Percentiles rank a stretch among this genome's conserved stretches.
These are phyloP conservation scores for Hyaloperonospora brassicae DNA, from an alignment of 352 stramenopile species.

Conservation along the genomic window DNA sequence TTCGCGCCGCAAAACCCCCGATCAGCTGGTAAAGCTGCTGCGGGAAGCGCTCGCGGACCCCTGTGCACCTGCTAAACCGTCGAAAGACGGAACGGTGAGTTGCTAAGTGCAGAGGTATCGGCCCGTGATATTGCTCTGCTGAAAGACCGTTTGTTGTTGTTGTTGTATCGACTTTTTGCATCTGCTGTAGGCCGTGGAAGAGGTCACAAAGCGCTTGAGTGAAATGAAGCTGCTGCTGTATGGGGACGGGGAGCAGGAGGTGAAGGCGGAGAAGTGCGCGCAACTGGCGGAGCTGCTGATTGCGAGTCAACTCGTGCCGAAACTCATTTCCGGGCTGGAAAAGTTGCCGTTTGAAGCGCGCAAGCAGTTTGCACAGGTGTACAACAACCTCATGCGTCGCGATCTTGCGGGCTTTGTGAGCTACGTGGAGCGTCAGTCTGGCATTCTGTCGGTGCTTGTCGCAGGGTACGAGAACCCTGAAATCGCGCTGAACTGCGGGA, in stretches of 20 bases:
- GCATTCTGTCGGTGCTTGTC: constrained; percentile 73
- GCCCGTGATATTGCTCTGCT: background rate
- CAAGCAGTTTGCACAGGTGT: constrained; percentile 83
- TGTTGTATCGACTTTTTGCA: background rate
- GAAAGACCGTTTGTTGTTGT: background rate
- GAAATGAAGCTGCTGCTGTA: constrained; percentile 31
- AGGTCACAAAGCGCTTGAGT: constrained; percentile 74
- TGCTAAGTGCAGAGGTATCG: too few species aligned
- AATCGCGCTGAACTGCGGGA: constrained; percentile 84
- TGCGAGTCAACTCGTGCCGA: constrained; percentile 52
- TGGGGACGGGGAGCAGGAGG: constrained; percentile 58
- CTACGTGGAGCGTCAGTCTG: constrained; percentile 66
- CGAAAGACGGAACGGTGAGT: constrained; percentile 52
- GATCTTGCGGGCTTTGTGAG: constrained; percentile 74
- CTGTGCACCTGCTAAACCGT: constrained; percentile 35
- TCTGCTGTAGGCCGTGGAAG: constrained; percentile 36
- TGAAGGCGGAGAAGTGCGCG: constrained; percentile 69
- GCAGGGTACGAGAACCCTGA: constrained; percentile 80
- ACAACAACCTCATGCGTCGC: constrained; percentile 86
- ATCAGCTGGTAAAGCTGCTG: constrained; percentile 77
- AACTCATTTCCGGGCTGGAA: constrained; percentile 55
- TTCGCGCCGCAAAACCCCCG: constrained; percentile 65
- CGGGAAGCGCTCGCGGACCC: constrained; percentile 62
- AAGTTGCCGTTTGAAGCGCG: constrained; percentile 81
- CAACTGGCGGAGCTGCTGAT: constrained; percentile 75